These are phyloP conservation scores for Crithidia sp. DNA, from an alignment of 208 protist genomes.

Conservation along the genomic window DNA sequence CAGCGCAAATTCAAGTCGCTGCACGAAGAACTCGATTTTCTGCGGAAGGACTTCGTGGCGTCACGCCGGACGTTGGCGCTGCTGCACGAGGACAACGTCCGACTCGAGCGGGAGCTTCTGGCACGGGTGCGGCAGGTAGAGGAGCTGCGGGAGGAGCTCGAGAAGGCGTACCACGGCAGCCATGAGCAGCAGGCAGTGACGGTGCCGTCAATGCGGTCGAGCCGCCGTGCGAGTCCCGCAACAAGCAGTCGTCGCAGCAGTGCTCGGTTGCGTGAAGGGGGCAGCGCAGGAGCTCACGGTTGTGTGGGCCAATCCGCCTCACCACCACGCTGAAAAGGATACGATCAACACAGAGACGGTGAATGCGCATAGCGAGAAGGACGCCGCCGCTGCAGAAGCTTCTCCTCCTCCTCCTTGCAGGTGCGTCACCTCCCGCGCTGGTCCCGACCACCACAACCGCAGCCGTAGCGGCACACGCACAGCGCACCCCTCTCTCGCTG, in stretches of 20 bases:
- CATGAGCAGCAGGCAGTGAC: constrained; percentile 1
- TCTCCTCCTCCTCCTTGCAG: too few relatives aligned
- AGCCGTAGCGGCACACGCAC: not conserved
- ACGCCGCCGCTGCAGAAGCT: too few relatives aligned
- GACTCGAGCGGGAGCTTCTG: constrained; percentile 47
- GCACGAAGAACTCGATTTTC: constrained; percentile 72
- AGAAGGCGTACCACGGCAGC: constrained; percentile 7
- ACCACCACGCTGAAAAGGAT: too few relatives aligned
- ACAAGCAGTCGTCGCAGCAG: not conserved
- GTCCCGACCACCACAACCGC: too few relatives aligned
- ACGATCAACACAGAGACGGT: too few relatives aligned
- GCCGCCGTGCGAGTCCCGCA: not conserved
- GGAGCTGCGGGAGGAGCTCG: constrained; percentile 26
- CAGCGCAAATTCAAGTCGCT: constrained; percentile 56
- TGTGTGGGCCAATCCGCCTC: too few relatives aligned
- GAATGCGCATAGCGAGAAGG: too few relatives aligned
- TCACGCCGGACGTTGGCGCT: constrained; percentile 59
- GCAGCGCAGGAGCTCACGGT: not conserved
- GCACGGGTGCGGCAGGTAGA: constrained; percentile 44
- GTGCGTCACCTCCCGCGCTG: too few relatives aligned
- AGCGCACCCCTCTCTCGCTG: constrained; percentile 6
- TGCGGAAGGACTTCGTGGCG: constrained; percentile 63
- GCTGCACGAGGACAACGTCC: constrained; percentile 54
- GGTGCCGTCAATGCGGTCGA: not conserved
- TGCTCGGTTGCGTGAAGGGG: not conserved